These are phyloP conservation scores for Balansia obtecta DNA, from an alignment of 2,329 filamentous ascomycete genomes.

Conservation along the genomic window DNA sequence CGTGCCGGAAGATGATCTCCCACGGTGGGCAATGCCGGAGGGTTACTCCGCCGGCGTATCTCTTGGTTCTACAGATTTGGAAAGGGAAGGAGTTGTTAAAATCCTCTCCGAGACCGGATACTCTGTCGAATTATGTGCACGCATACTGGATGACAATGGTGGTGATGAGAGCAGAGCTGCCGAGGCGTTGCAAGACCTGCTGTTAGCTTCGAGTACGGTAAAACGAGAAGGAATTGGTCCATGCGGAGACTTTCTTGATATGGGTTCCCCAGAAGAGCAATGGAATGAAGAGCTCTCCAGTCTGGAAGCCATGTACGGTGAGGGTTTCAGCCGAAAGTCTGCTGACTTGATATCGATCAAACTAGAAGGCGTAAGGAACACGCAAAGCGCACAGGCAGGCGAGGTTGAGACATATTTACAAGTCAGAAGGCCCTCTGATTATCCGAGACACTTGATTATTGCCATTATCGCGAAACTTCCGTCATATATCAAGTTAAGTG, in stretches of 20 bases:
- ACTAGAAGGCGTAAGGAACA: conserved; percentile 44
- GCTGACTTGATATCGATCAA: conserved; percentile 57
- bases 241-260: conserved; percentile 31
- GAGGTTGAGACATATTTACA: conserved; percentile 46
- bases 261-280: conserved; percentile 42
- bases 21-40: conserved; percentile 81
- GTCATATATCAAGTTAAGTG: conserved; percentile 85
- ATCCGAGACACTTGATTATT: conserved; percentile 60
- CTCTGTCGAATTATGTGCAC: conserved; percentile 68
- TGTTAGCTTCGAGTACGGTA: conserved; percentile 15
- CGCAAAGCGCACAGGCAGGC: conserved; percentile 34
- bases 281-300: conserved; percentile 84
- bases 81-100: conserved; percentile 70
- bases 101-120: conserved; percentile 75
- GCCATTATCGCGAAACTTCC: conserved; percentile 61
- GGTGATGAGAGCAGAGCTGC: conserved; percentile 69
- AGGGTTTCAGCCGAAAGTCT: conserved; percentile 51
- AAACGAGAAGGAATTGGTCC: conserved; percentile 9
- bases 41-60: conserved; percentile 84
- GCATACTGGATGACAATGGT: conserved; percentile 55
- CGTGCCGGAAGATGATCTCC: conserved; percentile 94
- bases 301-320: conserved; percentile 75
- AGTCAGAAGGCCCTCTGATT: conserved; percentile 59
- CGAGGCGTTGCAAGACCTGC: conserved; percentile 56
- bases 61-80: conserved; percentile 70